Evolutionary conservation across 371 early-diverging fungal species (phyloP).

Genomic region (Vairimorpha necatrix): DNA sequence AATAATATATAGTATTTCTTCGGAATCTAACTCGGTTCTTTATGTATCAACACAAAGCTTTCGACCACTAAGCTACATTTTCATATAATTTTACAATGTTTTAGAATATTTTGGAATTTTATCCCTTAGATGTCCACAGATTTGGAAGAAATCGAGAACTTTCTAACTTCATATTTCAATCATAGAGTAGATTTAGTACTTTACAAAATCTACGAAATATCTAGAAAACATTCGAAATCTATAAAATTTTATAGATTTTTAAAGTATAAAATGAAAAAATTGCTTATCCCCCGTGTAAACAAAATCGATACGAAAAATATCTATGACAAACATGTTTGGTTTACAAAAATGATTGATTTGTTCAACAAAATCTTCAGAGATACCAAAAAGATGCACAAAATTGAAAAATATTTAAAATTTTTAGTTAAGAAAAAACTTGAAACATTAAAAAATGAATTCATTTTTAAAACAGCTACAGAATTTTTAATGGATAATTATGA

Average conservation of each 20-base stretch:
- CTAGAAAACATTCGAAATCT: background rate
- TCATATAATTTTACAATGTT: too few relatives aligned
- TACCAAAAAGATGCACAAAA: background rate
- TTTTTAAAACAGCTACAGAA: background rate
- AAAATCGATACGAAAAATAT: background rate
- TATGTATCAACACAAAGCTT: too few relatives aligned
- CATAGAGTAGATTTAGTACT: background rate
- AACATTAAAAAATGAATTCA: background rate
- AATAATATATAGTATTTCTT: too few relatives aligned
- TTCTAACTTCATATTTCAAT: background rate
- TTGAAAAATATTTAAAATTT: background rate
- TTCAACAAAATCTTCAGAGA: conserved; percentile 3
- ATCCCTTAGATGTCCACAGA: background rate
- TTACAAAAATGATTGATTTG: background rate
- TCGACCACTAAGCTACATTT: too few relatives aligned
- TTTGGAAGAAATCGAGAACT: background rate
- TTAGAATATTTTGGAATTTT: background rate
- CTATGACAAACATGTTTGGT: background rate
- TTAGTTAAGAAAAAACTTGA: background rate
- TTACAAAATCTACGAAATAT: background rate
- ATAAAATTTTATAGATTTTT: background rate
- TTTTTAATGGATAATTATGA: background rate
- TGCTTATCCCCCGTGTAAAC: background rate
- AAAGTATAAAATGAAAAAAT: background rate
- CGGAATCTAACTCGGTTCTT: too few relatives aligned